These are phyloP conservation scores for Lactifluus piperatus DNA, from an alignment of 768 basidiomycete species.

Conservation along the genomic window DNA sequence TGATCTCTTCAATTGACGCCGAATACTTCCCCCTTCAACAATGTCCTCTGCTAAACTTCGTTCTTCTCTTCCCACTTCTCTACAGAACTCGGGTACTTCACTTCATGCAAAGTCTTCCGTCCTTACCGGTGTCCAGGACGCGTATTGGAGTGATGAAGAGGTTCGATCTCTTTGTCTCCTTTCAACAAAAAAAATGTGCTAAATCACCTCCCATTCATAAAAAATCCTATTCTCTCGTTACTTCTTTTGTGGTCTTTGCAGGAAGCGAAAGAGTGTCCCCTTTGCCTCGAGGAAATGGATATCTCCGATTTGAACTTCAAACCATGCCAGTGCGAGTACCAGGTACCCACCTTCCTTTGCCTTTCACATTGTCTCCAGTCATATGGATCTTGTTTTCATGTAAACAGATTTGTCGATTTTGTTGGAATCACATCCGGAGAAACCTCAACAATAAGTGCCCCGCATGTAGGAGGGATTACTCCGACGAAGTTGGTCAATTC, in stretches of 20 bases:
- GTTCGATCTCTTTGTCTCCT: conserved; percentile 40
- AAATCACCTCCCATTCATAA: not conserved
- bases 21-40: not conserved
- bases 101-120: conserved; percentile 81
- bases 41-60: conserved; percentile 53
- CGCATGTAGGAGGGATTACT: conserved; percentile 88
- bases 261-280: conserved; percentile 97
- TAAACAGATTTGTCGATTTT: conserved; percentile 93
- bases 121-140: conserved; percentile 86
- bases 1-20: not conserved
- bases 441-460: conserved; percentile 95
- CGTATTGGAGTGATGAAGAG: conserved; percentile 95
- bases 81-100: conserved; percentile 57
- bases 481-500: conserved; percentile 89
- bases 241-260: conserved; percentile 26
- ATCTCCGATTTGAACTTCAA: conserved; percentile 98
- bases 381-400: not conserved
- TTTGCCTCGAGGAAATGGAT: conserved; percentile 99
- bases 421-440: conserved; percentile 97
- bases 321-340: conserved; percentile 98
- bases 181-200: not conserved
- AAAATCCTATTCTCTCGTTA: not conserved
- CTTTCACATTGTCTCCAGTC: conserved; percentile 2
- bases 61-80: conserved; percentile 64
- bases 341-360: conserved; percentile 40